Conservation (phyloP, 768 basidiomycete genomes). For the Dendrothele bispora region DNA sequence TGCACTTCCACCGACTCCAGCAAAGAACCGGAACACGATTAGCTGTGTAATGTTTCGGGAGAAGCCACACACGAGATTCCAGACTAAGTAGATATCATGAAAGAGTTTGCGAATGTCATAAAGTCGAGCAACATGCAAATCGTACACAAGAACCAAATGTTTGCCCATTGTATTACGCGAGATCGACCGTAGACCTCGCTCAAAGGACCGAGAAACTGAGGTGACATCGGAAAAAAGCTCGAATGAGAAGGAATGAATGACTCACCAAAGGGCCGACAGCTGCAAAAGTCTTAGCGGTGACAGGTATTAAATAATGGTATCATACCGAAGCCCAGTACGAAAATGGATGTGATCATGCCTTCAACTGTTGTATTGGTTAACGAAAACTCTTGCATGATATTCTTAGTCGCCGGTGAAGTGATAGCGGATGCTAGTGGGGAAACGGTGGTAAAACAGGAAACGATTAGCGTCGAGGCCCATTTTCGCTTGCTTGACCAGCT, state of each 20-base stretch:
- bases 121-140: not conserved
- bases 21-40: slow-evolving; percentile 52
- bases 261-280: slow-evolving; percentile 52
- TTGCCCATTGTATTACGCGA: slow-evolving; percentile 57
- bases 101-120: not conserved
- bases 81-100: slow-evolving; percentile 27
- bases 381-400: slow-evolving; percentile 53
- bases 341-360: slow-evolving; percentile 61
- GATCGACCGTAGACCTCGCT: slow-evolving; percentile 74
- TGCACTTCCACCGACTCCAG: slow-evolving; percentile 56
- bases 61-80: slow-evolving; percentile 49
- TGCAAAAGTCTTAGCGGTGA: too few species aligned
- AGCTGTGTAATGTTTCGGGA: slow-evolving; percentile 42
- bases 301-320: too few species aligned
- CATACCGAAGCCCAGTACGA: slow-evolving; percentile 61
- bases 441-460: slow-evolving; percentile 70
- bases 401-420: slow-evolving; percentile 61
- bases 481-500: slow-evolving; percentile 61
- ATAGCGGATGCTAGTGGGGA: slow-evolving; percentile 71
- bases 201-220: slow-evolving; percentile 54
- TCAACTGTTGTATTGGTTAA: slow-evolving; percentile 48
- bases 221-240: not conserved
- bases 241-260: not conserved
- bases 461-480: slow-evolving; percentile 65
- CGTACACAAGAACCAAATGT: slow-evolving; percentile 66